Conservation (phyloP, 2,329 filamentous ascomycete species). For the Fusarium piperis region DNA sequence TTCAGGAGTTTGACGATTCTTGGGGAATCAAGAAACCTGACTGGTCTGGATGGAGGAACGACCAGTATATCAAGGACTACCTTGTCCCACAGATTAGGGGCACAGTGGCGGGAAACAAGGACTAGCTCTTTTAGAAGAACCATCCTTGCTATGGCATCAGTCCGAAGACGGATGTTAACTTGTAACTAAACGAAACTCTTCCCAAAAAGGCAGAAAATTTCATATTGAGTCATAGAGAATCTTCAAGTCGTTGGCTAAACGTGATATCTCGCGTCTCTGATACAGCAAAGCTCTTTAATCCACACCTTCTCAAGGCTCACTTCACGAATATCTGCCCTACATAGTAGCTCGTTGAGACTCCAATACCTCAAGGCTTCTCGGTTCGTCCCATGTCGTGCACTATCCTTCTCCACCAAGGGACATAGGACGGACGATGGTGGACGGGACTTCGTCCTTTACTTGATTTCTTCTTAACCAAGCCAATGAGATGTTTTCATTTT, state of each 20-base stretch:
- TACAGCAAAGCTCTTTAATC: not conserved
- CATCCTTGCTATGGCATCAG: not conserved
- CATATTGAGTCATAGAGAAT: not conserved
- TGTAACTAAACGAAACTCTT: not conserved
- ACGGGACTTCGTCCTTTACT: not conserved
- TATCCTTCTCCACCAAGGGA: not conserved
- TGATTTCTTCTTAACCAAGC: not conserved
- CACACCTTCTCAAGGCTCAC: too few species aligned
- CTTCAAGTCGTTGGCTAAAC: not conserved
- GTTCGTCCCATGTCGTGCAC: too few species aligned
- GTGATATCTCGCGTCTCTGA: not conserved
- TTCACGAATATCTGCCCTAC: too few species aligned
- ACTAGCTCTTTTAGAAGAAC: not conserved
- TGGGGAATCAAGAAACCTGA: conserved; percentile 66
- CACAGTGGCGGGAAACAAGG: not conserved
- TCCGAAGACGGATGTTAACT: not conserved
- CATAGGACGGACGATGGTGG: not conserved
- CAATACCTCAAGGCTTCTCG: too few species aligned
- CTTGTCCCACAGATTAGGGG: not conserved
- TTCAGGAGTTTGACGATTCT: conserved; percentile 64
- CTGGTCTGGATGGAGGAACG: conserved; percentile 62
- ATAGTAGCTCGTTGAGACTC: too few species aligned
- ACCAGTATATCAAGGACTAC: conserved; percentile 50
- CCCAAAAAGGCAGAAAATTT: not conserved
- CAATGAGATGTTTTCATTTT: too few species aligned